A percentile compares a stretch with the other conserved stretches of the same genome.
Evolutionary conservation across 1,139 yeast genomes (phyloP).

Genomic region (Taphrina communis): DNA sequence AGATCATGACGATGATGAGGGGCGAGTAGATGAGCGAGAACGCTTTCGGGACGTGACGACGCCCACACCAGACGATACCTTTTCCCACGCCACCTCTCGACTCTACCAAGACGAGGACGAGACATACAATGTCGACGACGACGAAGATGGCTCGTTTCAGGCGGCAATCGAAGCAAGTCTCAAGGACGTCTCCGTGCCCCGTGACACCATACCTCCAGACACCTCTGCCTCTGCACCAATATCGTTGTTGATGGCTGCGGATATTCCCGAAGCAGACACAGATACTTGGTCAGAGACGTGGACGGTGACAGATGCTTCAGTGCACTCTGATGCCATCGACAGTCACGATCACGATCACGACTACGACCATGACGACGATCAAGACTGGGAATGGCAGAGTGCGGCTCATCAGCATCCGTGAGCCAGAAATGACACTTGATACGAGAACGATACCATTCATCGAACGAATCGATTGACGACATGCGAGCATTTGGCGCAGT

Average conservation of each 20-base stretch:
- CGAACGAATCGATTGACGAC: too few relatives aligned
- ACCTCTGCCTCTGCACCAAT: too few relatives aligned
- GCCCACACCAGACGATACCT: too few relatives aligned
- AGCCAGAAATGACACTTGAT: too few relatives aligned
- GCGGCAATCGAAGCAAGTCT: slow-evolving; percentile 13
- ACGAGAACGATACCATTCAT: too few relatives aligned
- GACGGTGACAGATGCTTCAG: slow-evolving; percentile 20
- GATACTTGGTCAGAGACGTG: slow-evolving; percentile 24
- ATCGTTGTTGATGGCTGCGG: not conserved
- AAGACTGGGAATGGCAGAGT: not conserved
- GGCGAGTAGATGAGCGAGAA: too few relatives aligned
- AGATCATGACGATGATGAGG: too few relatives aligned
- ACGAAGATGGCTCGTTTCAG: slow-evolving; percentile 1
- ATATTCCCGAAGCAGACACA: not conserved
- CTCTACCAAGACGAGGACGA: not conserved
- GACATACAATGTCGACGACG: not conserved
- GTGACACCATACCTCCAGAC: not conserved
- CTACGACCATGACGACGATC: not conserved
- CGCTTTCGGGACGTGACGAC: too few relatives aligned
- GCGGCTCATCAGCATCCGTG: not conserved
- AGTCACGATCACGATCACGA: too few relatives aligned
- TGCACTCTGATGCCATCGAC: not conserved
- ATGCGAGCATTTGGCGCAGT: too few relatives aligned
- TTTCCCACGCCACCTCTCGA: too few relatives aligned
- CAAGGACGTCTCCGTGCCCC: not conserved